phyloP scores from a whole-genome alignment of 176 grass and related monocot species.

The Melocanna baccifera region DNA sequence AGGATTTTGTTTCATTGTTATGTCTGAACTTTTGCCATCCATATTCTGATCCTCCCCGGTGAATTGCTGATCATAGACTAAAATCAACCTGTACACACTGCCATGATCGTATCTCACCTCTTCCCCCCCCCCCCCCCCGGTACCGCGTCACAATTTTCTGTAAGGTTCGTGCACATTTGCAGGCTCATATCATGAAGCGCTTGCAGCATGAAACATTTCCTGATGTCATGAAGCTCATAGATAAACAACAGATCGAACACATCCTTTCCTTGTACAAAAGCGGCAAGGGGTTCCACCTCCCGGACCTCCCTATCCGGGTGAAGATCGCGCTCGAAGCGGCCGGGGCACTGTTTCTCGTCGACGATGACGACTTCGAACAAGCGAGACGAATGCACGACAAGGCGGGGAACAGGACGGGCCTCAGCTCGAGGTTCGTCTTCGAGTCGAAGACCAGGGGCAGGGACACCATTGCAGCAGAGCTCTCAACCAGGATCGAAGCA shows the following conservation, averaged over 20 bases:
- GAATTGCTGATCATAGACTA: neutral
- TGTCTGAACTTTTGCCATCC: neutral
- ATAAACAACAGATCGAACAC: constrained; percentile 58
- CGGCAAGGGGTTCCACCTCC: constrained; percentile 36
- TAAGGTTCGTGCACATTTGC: neutral
- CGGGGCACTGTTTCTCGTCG: constrained; percentile 37
- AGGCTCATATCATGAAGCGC: constrained; percentile 71
- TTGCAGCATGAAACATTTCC: constrained; percentile 59
- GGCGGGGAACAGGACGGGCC: constrained; percentile 47
- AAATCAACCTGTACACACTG: neutral
- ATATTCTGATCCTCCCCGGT: neutral
- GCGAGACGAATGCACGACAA: constrained; percentile 24
- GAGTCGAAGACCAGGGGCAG: constrained; percentile 64
- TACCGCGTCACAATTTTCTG: neutral
- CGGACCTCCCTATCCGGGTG: constrained; percentile 23
- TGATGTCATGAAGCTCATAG: constrained; percentile 58
- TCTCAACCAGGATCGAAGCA: constrained; percentile 30
- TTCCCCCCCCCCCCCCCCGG: too few species aligned
- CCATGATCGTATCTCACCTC: neutral
- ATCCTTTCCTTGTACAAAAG: constrained; percentile 44
- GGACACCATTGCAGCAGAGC: constrained; percentile 70
- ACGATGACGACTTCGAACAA: neutral
- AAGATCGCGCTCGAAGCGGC: constrained; percentile 34
- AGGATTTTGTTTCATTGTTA: neutral
- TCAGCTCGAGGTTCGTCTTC: constrained; percentile 66